phyloP scores from a whole-genome alignment of 306 rosid genomes.

The Quercus wislizeni region DNA sequence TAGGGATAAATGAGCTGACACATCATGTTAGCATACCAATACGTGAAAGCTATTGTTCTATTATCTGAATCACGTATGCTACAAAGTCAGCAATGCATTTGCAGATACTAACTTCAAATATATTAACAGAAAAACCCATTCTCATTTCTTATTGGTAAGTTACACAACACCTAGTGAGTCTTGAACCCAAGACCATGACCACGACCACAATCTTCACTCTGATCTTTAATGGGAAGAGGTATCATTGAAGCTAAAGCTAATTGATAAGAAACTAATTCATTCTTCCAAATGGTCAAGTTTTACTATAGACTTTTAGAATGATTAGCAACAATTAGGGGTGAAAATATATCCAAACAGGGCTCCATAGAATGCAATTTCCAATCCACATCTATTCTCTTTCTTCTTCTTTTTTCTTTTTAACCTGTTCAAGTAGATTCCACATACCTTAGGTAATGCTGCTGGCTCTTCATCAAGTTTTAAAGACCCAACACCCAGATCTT shows the following conservation, averaged over 20 bases:
- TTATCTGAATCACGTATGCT: background rate
- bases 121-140: background rate
- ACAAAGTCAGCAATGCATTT: background rate
- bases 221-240: background rate
- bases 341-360: background rate
- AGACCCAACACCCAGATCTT: constrained; percentile 38
- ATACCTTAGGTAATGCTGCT: constrained; percentile 64
- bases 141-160: background rate
- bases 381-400: background rate
- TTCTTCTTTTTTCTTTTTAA: background rate
- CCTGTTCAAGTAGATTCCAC: background rate
- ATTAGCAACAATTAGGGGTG: background rate
- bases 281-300: background rate
- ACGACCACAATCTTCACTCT: background rate
- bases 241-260: background rate
- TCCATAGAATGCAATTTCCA: background rate
- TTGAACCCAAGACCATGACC: background rate
- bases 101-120: too few species aligned
- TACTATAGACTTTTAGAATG: background rate
- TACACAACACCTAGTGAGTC: background rate
- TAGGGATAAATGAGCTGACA: background rate
- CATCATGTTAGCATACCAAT: background rate
- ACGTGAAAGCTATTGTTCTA: background rate
- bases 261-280: background rate
- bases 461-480: constrained; percentile 52